Evolutionary conservation across 306 rosid genomes (phyloP).

Genomic region (Morella rubra): DNA sequence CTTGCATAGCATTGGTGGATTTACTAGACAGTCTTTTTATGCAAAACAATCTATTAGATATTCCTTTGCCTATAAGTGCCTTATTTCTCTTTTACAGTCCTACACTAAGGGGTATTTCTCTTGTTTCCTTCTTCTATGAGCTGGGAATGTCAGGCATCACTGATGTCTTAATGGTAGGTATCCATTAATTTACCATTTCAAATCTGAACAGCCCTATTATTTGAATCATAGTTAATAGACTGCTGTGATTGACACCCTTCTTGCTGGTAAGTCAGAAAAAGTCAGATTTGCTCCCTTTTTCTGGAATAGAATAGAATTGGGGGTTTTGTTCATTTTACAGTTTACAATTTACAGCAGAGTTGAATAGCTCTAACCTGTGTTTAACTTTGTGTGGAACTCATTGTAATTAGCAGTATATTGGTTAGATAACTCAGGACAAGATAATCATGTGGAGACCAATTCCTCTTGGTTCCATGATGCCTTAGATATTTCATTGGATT

Average conservation of each 20-base stretch:
- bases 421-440: too few species aligned
- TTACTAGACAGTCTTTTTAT: neutral
- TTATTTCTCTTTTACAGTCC: constrained; percentile 52
- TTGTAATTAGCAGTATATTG: neutral
- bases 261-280: neutral
- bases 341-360: too few species aligned
- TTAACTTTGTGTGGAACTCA: neutral
- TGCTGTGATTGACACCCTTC: neutral
- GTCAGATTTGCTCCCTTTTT: neutral
- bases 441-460: too few species aligned
- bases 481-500: too few species aligned
- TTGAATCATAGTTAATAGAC: neutral
- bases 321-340: too few species aligned
- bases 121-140: constrained; percentile 70
- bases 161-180: constrained; percentile 60
- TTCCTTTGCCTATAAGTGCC: neutral
- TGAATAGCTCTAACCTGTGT: neutral
- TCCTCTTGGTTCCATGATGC: too few species aligned
- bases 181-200: neutral
- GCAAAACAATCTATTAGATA: neutral
- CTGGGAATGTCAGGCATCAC: constrained; percentile 81
- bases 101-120: constrained; percentile 64
- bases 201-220: neutral
- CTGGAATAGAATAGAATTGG: too few species aligned
- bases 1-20: neutral